Evolutionary conservation across 768 basidiomycete genomes (phyloP).

Genomic region (Mycena rebaudengoi): DNA sequence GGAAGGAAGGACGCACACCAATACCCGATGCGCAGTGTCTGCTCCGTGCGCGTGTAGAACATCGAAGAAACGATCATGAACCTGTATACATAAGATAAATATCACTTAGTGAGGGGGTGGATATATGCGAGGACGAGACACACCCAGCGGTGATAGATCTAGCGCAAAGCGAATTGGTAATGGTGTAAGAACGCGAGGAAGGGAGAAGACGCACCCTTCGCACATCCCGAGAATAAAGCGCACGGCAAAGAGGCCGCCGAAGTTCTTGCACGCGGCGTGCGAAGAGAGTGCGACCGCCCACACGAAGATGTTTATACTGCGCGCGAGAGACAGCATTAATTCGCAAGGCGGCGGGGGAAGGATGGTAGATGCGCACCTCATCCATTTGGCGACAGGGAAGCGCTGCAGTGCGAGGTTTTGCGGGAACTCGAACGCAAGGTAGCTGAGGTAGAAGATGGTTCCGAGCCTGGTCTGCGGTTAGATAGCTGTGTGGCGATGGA

Average conservation of each 20-base stretch:
- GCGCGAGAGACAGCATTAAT: background rate
- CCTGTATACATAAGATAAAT: slow-evolving; percentile 39
- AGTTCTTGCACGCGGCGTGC: slow-evolving; percentile 73
- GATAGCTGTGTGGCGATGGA: slow-evolving; percentile 40
- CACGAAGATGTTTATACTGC: slow-evolving; percentile 74
- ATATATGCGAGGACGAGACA: background rate
- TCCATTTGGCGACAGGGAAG: slow-evolving; percentile 84
- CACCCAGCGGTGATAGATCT: slow-evolving; percentile 72
- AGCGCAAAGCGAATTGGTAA: background rate
- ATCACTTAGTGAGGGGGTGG: background rate
- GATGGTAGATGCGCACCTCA: slow-evolving; percentile 57
- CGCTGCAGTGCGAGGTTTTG: slow-evolving; percentile 79
- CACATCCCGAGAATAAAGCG: slow-evolving; percentile 78
- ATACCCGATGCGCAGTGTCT: slow-evolving; percentile 75
- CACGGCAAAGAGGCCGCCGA: slow-evolving; percentile 71
- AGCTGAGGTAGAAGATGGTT: slow-evolving; percentile 80
- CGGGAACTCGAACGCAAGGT: slow-evolving; percentile 70
- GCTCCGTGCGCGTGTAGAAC: slow-evolving; percentile 84
- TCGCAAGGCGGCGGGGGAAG: background rate
- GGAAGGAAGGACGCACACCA: slow-evolving; percentile 66
- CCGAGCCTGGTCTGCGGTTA: slow-evolving; percentile 64
- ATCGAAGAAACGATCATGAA: slow-evolving; percentile 84
- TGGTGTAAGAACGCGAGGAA: background rate
- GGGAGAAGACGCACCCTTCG: slow-evolving; percentile 51
- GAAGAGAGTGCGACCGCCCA: slow-evolving; percentile 71